Evolutionary conservation across 2,329 filamentous ascomycete genomes (phyloP).

Genomic region (Neospermospora avenae): DNA sequence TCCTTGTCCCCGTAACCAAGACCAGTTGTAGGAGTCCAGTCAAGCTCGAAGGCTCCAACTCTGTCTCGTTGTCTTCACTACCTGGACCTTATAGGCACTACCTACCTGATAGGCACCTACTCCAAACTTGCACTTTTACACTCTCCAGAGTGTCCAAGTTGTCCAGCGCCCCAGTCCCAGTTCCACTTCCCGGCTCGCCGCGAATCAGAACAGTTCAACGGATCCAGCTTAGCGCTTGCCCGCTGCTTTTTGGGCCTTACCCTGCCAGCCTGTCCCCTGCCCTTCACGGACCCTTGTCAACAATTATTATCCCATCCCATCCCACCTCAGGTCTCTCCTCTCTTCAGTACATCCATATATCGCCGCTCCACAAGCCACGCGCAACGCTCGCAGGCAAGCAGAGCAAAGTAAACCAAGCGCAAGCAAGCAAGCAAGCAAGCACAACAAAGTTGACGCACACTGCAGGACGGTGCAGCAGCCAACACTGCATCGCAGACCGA

Average conservation of each 20-base stretch:
- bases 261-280: not conserved
- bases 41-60: no score
- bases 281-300: not conserved
- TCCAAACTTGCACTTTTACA: no score
- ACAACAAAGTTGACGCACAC: constrained; percentile 21
- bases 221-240: not conserved
- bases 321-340: not conserved
- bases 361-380: no score
- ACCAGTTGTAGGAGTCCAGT: no score
- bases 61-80: not conserved
- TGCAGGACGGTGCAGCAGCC: constrained; percentile 19
- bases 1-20: not conserved
- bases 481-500: constrained; percentile 14
- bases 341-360: not conserved
- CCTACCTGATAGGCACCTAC: not conserved
- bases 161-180: not conserved
- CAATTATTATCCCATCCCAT: constrained; percentile 9
- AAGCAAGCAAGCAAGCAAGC: constrained; percentile 3
- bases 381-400: not conserved
- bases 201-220: not conserved
- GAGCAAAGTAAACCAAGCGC: no score
- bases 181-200: not conserved
- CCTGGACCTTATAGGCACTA: not conserved
- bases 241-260: not conserved
- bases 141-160: not conserved